Percentiles rank a stretch among this genome's conserved stretches.
Evolutionary conservation across 1,139 yeast species (phyloP).

Genomic region (Petasospora rhodanensis): DNA sequence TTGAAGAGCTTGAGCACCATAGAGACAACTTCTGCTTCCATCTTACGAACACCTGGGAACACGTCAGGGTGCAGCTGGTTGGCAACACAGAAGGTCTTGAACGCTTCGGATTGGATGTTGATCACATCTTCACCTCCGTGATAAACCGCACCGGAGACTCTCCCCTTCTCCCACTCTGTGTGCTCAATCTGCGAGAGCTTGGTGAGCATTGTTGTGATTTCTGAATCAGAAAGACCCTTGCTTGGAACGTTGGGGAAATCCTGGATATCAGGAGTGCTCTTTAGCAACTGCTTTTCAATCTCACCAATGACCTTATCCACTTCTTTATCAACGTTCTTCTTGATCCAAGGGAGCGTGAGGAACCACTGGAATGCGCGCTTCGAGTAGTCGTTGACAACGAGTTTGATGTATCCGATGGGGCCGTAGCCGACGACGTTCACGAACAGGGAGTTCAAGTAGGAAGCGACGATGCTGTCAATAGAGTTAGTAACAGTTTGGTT

Average conservation of each 20-base stretch:
- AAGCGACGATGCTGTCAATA: slow-evolving; percentile 3
- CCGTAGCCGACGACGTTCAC: slow-evolving; percentile 16
- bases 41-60: slow-evolving; percentile 92
- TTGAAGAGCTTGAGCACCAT: slow-evolving; percentile 82
- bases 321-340: slow-evolving; percentile 55
- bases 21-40: slow-evolving; percentile 93
- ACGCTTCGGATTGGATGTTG: slow-evolving; percentile 71
- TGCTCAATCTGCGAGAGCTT: slow-evolving; percentile 49
- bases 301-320: slow-evolving; percentile 42
- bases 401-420: slow-evolving; percentile 8
- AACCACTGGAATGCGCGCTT: slow-evolving; percentile 30
- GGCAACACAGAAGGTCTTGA: slow-evolving; percentile 72
- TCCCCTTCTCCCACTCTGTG: slow-evolving; percentile 78
- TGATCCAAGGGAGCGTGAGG: slow-evolving; percentile 51
- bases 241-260: slow-evolving; percentile 53
- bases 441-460: slow-evolving; percentile 3
- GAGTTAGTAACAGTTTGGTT: slow-evolving; percentile 1
- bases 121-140: slow-evolving; percentile 84
- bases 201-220: slow-evolving; percentile 46
- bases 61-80: slow-evolving; percentile 97
- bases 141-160: slow-evolving; percentile 92
- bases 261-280: slow-evolving; percentile 41
- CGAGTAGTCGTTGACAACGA: slow-evolving; percentile 2
- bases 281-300: slow-evolving; percentile 53
- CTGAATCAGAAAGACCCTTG: slow-evolving; percentile 45